These are phyloP conservation scores for Litsea cubeba DNA, from an alignment of 164 flowering plant species.

Conservation along the genomic window DNA sequence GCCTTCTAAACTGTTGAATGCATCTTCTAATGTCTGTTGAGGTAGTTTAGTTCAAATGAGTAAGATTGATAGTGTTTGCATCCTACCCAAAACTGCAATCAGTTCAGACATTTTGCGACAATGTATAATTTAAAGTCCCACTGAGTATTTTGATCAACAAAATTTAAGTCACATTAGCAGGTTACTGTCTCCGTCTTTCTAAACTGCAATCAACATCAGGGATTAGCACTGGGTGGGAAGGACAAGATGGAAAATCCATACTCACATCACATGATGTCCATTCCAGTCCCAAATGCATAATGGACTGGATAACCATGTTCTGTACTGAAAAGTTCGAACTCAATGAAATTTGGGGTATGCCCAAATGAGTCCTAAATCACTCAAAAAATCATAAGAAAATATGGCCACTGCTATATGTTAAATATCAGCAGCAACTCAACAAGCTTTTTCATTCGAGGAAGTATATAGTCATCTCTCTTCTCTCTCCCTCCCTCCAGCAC, in stretches of 20 bases:
- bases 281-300: neutral
- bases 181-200: neutral
- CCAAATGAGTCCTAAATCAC: neutral
- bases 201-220: neutral
- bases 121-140: neutral
- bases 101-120: neutral
- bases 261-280: neutral
- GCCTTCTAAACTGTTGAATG: conserved; percentile 83
- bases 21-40: conserved; percentile 74
- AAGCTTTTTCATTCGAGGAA: too few species aligned
- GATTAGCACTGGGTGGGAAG: neutral
- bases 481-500: too few species aligned
- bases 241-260: neutral
- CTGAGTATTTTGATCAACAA: neutral
- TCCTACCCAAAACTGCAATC: neutral
- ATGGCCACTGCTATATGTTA: neutral
- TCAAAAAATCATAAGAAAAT: neutral
- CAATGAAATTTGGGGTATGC: neutral
- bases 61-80: neutral
- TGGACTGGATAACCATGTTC: neutral
- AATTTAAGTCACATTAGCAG: neutral
- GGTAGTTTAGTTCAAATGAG: neutral
- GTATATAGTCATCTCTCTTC: too few species aligned
- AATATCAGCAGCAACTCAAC: neutral
- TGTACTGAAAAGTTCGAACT: neutral